Base-by-base conservation (phyloP, 768 basidiomycete species). In the Boletus sensibilis region DNA sequence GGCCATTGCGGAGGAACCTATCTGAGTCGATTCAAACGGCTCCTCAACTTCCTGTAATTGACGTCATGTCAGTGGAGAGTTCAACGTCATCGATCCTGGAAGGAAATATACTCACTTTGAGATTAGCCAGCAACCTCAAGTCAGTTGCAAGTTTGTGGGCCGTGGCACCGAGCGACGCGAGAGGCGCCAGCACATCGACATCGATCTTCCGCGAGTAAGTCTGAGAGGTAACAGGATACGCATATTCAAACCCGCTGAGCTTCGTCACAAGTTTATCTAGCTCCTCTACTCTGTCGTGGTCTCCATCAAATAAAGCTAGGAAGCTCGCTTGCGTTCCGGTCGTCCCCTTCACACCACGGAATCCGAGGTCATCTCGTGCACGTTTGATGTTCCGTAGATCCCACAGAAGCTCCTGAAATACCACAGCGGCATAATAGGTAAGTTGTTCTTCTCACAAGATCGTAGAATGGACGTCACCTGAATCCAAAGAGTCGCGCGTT, bases 121-220 rank as follows among this genome's bases (percentile, higher is more conserved):
- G 76, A 74, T 94, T 95, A 3, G 97, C 96, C 41, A 99, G 78
- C 33, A 99, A 78, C 33, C 97, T 84, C 66, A 99, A 85, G 68
- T 98, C 97, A 1, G 95, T 98, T 0, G 90, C 94, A 58, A 99
- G 92, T 74, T 99, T 98, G 78, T 99, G 97, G 0, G 95, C 97
- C 8, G 95, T 97, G 1, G 94, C 92, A 21, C 94, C 96, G 12
- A 93, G 74, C 13, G 90, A 92, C 5, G 95, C 92, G 40, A 98
- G 80, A 4, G 96, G 92, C 0, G 88, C 85, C 39, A 98, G 78
- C 27, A 95, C 92, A 67, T 99, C 96, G 39, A 92, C 75, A 73
- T 98, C 97, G 68, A 99, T 92, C 75, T 99, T 99, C 60, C 97
- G 83, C 16, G 95, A 98, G 74, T 99, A 99, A 0, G 97, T 99